Conservation (phyloP, 2,329 filamentous ascomycete genomes). For the Paraphaeosphaeria minitans region DNA sequence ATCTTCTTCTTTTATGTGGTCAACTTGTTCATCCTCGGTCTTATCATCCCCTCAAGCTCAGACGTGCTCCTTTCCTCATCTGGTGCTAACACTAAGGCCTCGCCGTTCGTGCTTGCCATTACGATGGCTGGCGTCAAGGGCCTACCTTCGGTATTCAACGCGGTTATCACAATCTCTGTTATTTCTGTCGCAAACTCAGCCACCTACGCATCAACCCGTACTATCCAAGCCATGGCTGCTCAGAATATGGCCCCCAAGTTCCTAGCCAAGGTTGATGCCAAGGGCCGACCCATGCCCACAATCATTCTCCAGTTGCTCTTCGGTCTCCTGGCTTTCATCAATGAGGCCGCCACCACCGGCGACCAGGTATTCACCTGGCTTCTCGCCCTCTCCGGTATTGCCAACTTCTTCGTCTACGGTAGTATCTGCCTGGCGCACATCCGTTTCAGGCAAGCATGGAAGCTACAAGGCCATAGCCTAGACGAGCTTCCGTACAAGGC, state of each 20-base stretch:
- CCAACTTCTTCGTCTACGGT: conserved; percentile 75
- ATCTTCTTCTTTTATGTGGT: conserved; percentile 51
- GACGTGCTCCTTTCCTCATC: conserved; percentile 37
- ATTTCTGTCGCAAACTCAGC: conserved; percentile 63
- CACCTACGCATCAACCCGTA: conserved; percentile 61
- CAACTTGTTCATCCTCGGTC: conserved; percentile 48
- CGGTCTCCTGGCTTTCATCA: conserved; percentile 76
- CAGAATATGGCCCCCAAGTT: conserved; percentile 70
- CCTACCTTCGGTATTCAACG: conserved; percentile 68
- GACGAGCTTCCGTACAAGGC: conserved; percentile 49
- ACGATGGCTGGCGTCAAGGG: conserved; percentile 63
- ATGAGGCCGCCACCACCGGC: conserved; percentile 61
- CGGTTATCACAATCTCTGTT: conserved; percentile 65
- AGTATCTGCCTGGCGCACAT: conserved; percentile 89
- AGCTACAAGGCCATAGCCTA: conserved; percentile 36
- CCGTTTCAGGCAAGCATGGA: conserved; percentile 69
- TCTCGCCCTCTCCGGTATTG: conserved; percentile 72
- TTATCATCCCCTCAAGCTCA: conserved; percentile 44
- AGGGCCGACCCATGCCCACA: conserved; percentile 76
- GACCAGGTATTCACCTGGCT: conserved; percentile 77
- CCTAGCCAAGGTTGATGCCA: conserved; percentile 78
- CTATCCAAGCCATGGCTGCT: conserved; percentile 58
- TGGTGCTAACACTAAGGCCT: conserved; percentile 49
- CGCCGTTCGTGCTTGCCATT: conserved; percentile 70
- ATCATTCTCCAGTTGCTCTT: conserved; percentile 70